Conservation (phyloP, 78 protist genomes). For the Dictyostelium discoideum region DNA sequence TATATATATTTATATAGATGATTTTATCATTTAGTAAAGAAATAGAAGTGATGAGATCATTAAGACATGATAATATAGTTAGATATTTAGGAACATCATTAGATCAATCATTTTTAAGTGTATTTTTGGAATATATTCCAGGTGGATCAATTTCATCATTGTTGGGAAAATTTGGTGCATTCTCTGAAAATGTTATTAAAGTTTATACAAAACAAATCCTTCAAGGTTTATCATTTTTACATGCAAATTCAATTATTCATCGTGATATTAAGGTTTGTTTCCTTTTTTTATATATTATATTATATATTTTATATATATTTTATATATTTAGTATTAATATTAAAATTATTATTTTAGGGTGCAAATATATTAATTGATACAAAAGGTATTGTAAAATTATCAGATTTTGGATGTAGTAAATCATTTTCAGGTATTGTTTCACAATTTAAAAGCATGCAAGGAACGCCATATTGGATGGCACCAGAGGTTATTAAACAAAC, state of each 20-base stretch:
- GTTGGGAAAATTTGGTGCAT: constrained; percentile 82
- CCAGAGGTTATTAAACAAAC: constrained; percentile 88
- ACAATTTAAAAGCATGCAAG: constrained; percentile 78
- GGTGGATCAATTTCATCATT: constrained; percentile 90
- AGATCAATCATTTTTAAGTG: constrained; percentile 71
- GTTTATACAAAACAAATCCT: constrained; percentile 85
- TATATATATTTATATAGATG: constrained; percentile 2
- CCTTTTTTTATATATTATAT: too few relatives aligned
- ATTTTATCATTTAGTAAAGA: constrained; percentile 80
- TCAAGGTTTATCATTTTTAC: constrained; percentile 86
- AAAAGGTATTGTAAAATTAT: constrained; percentile 84
- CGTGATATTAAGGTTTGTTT: constrained; percentile 87
- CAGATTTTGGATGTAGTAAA: constrained; percentile 86
- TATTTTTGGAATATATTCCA: constrained; percentile 89
- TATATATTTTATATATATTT: too few relatives aligned
- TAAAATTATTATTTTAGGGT: too few relatives aligned
- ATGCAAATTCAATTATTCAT: constrained; percentile 85
- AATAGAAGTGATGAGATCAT: constrained; percentile 80
- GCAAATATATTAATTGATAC: constrained; percentile 90
- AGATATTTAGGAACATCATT: constrained; percentile 75
- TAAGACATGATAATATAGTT: constrained; percentile 88
- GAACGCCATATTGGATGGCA: constrained; percentile 93
- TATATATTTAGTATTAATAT: too few relatives aligned
- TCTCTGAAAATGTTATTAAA: constrained; percentile 81
- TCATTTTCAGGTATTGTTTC: constrained; percentile 38